Conservation (phyloP, 345 rosid species). For the Cardamine occulta region DNA sequence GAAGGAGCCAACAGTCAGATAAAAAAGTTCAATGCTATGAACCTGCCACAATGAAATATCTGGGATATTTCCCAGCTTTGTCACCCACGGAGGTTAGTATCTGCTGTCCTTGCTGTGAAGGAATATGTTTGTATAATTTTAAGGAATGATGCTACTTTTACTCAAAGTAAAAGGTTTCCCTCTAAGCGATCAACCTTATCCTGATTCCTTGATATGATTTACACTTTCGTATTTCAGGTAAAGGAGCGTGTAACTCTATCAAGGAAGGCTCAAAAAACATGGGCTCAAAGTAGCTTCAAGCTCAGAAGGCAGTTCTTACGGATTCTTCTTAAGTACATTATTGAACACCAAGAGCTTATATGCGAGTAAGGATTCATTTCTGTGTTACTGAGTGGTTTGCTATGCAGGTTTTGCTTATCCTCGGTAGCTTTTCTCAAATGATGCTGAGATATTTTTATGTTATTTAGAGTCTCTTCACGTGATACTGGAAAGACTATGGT, state of each 20-base stretch:
- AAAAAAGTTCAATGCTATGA: slow-evolving; percentile 94
- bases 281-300: slow-evolving; percentile 96
- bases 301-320: slow-evolving; percentile 89
- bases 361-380: slow-evolving; percentile 76
- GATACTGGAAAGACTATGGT: slow-evolving; percentile 99
- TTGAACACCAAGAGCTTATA: slow-evolving; percentile 92
- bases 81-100: slow-evolving; percentile 71
- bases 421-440: neutral
- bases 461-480: slow-evolving; percentile 82
- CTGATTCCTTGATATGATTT: slow-evolving; percentile 5
- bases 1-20: slow-evolving; percentile 81
- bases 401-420: slow-evolving; percentile 3
- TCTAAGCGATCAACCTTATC: slow-evolving; percentile 23
- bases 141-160: slow-evolving; percentile 5
- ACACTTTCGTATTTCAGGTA: slow-evolving; percentile 55
- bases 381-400: slow-evolving; percentile 16
- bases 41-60: slow-evolving; percentile 97
- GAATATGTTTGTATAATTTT: neutral
- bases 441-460: slow-evolving; percentile 19
- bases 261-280: slow-evolving; percentile 89
- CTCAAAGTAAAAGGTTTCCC: neutral
- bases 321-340: slow-evolving; percentile 85
- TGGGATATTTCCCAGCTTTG: slow-evolving; percentile 83
- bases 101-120: neutral
- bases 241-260: slow-evolving; percentile 75